Base-by-base conservation (phyloP, 2,329 filamentous ascomycete species). In the Monilinia polystroma region DNA sequence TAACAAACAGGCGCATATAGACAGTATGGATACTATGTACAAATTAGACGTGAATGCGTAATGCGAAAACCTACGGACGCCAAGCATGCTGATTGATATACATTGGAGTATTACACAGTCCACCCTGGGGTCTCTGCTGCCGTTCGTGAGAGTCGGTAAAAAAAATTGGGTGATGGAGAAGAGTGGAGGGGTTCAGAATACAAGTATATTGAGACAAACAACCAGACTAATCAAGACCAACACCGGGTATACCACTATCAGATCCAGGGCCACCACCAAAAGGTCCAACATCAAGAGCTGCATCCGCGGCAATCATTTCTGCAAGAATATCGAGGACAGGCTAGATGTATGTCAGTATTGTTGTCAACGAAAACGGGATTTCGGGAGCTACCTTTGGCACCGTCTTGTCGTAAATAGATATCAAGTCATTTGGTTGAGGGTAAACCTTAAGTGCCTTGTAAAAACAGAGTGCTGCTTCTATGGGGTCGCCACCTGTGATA, bases 381-480 rank as follows among this genome's bases (percentile, higher is more conserved):
- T 14, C 43, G n/a, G n/a, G 26, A 55, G 20, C 54, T 67, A 92
- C 93, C 90, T 97, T 97, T 74, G 94, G 90, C 56, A 98, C 93
- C 43, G 95, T 98, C 87, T 96, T 97, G 80, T 99, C 95, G 81
- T 99, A 99, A 79, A 99, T 97, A 75, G 86, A 87, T 78, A 99
- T 97, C 75, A 99, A 84, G 77, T 98, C 95, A 74, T 89, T 86
- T 16, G 94, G 95, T 75, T 92, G 90, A 63, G 95, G 95, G 81
- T 99, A 99, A 74, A 98, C 95, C 86, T 99, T 99, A 73, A 99
- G 86, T 55, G 93, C 95, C 85, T 93, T 96, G 87, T 98, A 99
- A 82, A 99, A 99, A 79, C 91, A 92, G 69, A 98, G 83, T 58
- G 95, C 94, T 63, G 95, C 92, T 72, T 97, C 93, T 68, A 97